phyloP scores from a whole-genome alignment of 176 grass and related monocot genomes.

The Rhynchospora pubera region DNA sequence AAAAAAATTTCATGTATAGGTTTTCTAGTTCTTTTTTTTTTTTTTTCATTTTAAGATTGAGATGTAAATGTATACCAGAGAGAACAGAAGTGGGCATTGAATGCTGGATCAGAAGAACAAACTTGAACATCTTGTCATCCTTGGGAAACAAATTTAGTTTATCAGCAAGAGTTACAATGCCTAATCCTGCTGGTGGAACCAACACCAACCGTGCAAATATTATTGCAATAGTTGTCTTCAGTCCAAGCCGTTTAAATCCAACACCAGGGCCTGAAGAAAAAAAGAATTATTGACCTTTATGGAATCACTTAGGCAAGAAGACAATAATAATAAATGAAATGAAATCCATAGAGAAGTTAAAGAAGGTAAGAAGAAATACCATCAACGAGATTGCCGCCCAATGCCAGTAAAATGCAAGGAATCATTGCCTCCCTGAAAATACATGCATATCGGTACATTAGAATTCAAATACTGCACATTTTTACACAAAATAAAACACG shows the following conservation, averaged over 20 bases:
- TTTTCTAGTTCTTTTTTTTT: not conserved
- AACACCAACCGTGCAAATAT: slow-evolving; percentile 79
- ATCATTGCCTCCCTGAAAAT: slow-evolving; percentile 87
- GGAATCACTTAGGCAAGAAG: not conserved
- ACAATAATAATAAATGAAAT: not conserved
- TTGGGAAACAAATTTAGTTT: slow-evolving; percentile 81
- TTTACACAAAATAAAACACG: not conserved
- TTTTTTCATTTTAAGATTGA: not conserved
- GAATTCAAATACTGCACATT: not conserved
- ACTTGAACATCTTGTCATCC: slow-evolving; percentile 96
- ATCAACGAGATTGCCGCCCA: slow-evolving; percentile 94
- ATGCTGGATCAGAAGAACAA: slow-evolving; percentile 90
- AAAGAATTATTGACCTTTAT: not conserved
- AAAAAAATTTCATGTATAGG: not conserved
- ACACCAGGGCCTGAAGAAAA: slow-evolving; percentile 68
- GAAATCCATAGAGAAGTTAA: not conserved
- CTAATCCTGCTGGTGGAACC: slow-evolving; percentile 78
- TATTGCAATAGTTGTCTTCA: slow-evolving; percentile 70
- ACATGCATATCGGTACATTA: not conserved
- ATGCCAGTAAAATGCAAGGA: slow-evolving; percentile 97
- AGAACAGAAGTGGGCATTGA: slow-evolving; percentile 95
- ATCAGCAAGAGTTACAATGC: slow-evolving; percentile 61
- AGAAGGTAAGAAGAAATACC: slow-evolving; percentile 35
- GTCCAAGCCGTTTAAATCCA: slow-evolving; percentile 81
- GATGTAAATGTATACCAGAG: slow-evolving; percentile 47